Conservation (phyloP, 1,284 basidiomycete genomes). For the Ceratobasidium sp. region DNA sequence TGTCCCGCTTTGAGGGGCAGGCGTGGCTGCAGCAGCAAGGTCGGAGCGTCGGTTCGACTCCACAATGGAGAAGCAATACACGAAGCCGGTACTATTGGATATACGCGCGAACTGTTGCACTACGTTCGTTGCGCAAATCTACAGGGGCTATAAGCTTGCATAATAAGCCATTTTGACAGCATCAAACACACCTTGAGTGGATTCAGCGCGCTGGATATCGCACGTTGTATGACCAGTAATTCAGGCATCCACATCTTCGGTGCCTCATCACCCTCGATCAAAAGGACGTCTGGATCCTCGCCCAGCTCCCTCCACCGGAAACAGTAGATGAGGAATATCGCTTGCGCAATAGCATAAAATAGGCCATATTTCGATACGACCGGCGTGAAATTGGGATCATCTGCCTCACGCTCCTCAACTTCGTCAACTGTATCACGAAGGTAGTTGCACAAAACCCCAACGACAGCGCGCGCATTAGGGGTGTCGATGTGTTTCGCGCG, state of each 20-base stretch:
- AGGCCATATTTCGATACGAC: constrained; percentile 57
- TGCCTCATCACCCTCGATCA: constrained; percentile 52
- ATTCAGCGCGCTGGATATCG: constrained; percentile 87
- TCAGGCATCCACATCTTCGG: constrained; percentile 85
- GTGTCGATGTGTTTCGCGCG: constrained; percentile 90
- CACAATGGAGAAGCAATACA: constrained; percentile 96
- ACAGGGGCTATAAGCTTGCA: constrained; percentile 5
- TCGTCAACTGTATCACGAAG: constrained; percentile 81
- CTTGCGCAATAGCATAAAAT: constrained; percentile 95
- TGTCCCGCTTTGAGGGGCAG: constrained; percentile 25
- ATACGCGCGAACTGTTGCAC: constrained; percentile 96
- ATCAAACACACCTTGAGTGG: constrained; percentile 80
- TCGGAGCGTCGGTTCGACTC: constrained; percentile 80
- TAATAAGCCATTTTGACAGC: constrained; percentile 43
- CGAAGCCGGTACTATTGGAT: constrained; percentile 90
- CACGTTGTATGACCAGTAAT: constrained; percentile 83
- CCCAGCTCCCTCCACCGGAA: constrained; percentile 95
- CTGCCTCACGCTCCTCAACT: constrained; percentile 68
- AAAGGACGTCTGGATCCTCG: constrained; percentile 56
- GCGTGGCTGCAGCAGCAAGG: constrained; percentile 17
- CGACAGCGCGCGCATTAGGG: constrained; percentile 80
- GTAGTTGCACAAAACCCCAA: constrained; percentile 87
- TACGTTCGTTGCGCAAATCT: constrained; percentile 92
- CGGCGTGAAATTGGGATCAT: constrained; percentile 65
- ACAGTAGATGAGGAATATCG: constrained; percentile 97